These are phyloP conservation scores for bread wheat (Triticum aestivum) DNA, from an alignment of 176 grass and related monocot genomes.

Conservation along the genomic window IWGSC_CS_RefSeq_v2.1 NC_057799.1:334099376-334099875, in stretches of 20 bases:
- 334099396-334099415: not conserved
- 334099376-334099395: not conserved
- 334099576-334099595: too few species aligned
- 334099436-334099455: not conserved
- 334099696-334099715: not conserved
- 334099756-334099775: not conserved
- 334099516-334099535: not conserved
- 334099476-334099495: not conserved
- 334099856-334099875: conserved; percentile 11
- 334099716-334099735: conserved; percentile 20
- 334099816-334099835: conserved; percentile 93
- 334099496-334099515: not conserved
- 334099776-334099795: conserved; percentile 84
- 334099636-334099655: too few species aligned
- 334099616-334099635: too few species aligned
- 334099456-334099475: not conserved
- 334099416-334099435: not conserved
- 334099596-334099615: too few species aligned
- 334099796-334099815: conserved; percentile 98
- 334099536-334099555: not conserved
- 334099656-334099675: too few species aligned
- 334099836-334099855: conserved; percentile 49
- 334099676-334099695: not conserved
- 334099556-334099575: not conserved
- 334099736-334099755: not conserved